phyloP scores from a whole-genome alignment of 306 rosid genomes.

The Fagus crenata region DNA sequence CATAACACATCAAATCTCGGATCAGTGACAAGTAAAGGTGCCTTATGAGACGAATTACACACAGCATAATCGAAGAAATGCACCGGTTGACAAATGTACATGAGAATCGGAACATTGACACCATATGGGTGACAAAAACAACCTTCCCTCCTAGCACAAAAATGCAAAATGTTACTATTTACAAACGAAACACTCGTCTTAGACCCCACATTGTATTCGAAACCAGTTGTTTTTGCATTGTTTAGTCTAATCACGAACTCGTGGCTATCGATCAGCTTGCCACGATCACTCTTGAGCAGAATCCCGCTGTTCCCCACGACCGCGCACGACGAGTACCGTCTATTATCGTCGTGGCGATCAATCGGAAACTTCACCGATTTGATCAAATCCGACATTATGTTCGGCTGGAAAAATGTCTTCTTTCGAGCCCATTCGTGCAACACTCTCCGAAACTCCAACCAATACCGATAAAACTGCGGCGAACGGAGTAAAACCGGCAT shows the following conservation, averaged over 20 bases:
- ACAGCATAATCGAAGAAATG: slow-evolving; percentile 83
- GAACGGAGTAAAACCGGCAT: slow-evolving; percentile 56
- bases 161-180: slow-evolving; percentile 86
- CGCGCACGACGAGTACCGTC: slow-evolving; percentile 65
- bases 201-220: slow-evolving; percentile 66
- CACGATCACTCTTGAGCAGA: slow-evolving; percentile 60
- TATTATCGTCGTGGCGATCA: slow-evolving; percentile 42
- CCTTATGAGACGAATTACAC: slow-evolving; percentile 73
- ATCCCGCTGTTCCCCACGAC: slow-evolving; percentile 97
- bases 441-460: slow-evolving; percentile 72
- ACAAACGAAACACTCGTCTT: slow-evolving; percentile 81
- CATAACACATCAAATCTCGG: slow-evolving; percentile 75
- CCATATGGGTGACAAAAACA: slow-evolving; percentile 96
- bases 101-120: slow-evolving; percentile 57
- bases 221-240: slow-evolving; percentile 66
- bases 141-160: slow-evolving; percentile 78
- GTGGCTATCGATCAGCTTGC: slow-evolving; percentile 71
- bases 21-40: slow-evolving; percentile 75
- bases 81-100: slow-evolving; percentile 87
- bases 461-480: slow-evolving; percentile 73
- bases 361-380: slow-evolving; percentile 52
- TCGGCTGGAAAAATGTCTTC: slow-evolving; percentile 51
- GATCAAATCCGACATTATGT: slow-evolving; percentile 61
- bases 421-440: slow-evolving; percentile 68
- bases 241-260: slow-evolving; percentile 75